phyloP scores from a whole-genome alignment of 169 alveolate genomes.

The Theileria equi region DNA sequence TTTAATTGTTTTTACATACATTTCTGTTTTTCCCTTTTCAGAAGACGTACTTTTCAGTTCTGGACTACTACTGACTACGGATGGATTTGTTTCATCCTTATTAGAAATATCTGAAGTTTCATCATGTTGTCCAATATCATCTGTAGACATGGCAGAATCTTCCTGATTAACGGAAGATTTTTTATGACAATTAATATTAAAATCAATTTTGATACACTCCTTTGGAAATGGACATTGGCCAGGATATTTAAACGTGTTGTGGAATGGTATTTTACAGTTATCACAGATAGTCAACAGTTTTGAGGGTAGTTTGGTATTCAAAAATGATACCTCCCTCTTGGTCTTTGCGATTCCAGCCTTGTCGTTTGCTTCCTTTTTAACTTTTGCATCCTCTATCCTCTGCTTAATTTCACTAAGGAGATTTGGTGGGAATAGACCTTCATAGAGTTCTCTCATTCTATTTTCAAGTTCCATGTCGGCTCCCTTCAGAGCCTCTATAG shows the following conservation, averaged over 20 bases:
- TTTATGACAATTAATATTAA: conserved; percentile 22
- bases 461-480: conserved; percentile 63
- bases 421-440: conserved; percentile 67
- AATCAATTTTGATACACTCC: conserved; percentile 66
- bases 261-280: conserved; percentile 74
- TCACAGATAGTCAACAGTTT: conserved; percentile 69
- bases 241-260: conserved; percentile 67
- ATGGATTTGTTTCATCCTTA: conserved; percentile 2
- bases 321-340: conserved; percentile 67
- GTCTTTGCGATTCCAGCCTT: conserved; percentile 53
- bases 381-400: conserved; percentile 61
- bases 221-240: conserved; percentile 71
- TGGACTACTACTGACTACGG: not conserved
- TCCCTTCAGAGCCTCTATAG: conserved; percentile 22
- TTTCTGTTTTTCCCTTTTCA: too few relatives aligned
- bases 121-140: conserved; percentile 4
- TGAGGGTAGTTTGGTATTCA: conserved; percentile 63
- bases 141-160: not conserved
- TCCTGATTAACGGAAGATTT: not conserved
- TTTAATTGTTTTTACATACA: conserved; percentile 17
- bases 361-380: conserved; percentile 63
- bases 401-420: conserved; percentile 68
- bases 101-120: not conserved
- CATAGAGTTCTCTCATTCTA: conserved; percentile 64
- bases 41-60: conserved; percentile 31